phyloP scores from a whole-genome alignment of 192 early-diverging fungal genomes.

The Allomyces javanicus region DNA sequence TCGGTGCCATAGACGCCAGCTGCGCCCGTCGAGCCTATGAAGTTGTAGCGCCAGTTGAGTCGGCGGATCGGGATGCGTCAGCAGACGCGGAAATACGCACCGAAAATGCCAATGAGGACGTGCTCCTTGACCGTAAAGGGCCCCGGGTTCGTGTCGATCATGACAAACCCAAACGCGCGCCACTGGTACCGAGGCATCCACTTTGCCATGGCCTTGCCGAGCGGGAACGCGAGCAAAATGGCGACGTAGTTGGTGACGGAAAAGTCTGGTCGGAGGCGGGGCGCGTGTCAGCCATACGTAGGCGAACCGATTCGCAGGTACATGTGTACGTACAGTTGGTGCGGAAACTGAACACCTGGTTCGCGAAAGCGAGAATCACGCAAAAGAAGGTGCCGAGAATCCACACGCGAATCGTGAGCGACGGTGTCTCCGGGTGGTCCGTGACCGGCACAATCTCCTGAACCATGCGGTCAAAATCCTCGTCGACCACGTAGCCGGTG shows the following conservation, averaged over 20 bases:
- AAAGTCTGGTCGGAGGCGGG: too few species aligned
- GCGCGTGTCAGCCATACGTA: too few species aligned
- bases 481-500: neutral
- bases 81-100: neutral
- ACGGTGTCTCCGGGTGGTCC: slow-evolving; percentile 11
- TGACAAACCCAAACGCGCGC: neutral
- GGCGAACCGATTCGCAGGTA: too few species aligned
- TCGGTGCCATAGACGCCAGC: too few species aligned
- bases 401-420: slow-evolving; percentile 12
- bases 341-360: neutral
- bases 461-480: neutral
- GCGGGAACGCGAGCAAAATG: neutral
- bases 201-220: neutral
- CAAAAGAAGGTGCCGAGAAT: slow-evolving; percentile 10
- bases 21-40: too few species aligned
- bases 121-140: slow-evolving; percentile 81
- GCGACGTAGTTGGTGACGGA: neutral
- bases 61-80: neutral
- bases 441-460: slow-evolving; percentile 6
- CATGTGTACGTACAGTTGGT: neutral
- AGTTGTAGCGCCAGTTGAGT: too few species aligned
- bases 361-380: neutral
- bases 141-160: slow-evolving; percentile 41
- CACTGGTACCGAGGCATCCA: neutral
- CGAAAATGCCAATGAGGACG: slow-evolving; percentile 46